Conservation (phyloP, 2,329 filamentous ascomycete genomes). For the Fonsecaea pedrosoi region DNA sequence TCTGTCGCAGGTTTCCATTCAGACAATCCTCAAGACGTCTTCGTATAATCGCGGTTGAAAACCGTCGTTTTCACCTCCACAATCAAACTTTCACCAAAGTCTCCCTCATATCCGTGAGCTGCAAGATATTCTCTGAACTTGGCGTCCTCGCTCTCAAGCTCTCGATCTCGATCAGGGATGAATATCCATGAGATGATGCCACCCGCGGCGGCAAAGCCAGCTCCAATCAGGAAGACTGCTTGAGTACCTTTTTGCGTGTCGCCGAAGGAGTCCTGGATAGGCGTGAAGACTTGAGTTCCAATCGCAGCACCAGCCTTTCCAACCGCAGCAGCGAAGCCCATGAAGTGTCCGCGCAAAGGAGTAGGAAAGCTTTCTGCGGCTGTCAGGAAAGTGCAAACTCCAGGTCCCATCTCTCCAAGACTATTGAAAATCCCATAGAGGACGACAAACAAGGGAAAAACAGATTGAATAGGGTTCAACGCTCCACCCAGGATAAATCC, state of each 20-base stretch:
- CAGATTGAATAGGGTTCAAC: slow-evolving; percentile 51
- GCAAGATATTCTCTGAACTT: slow-evolving; percentile 54
- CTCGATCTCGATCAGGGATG: slow-evolving; percentile 53
- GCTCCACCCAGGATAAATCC: slow-evolving; percentile 57
- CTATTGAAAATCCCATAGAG: slow-evolving; percentile 60
- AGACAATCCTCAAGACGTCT: slow-evolving; percentile 12
- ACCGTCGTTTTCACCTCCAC: slow-evolving; percentile 15
- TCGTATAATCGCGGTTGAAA: slow-evolving; percentile 15
- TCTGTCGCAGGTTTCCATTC: neutral
- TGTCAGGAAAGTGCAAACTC: slow-evolving; percentile 49
- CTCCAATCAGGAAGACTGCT: slow-evolving; percentile 59
- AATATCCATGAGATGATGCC: slow-evolving; percentile 54
- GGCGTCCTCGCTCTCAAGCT: slow-evolving; percentile 55
- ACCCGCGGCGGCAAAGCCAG: slow-evolving; percentile 57
- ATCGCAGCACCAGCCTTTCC: slow-evolving; percentile 60
- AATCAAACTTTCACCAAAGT: slow-evolving; percentile 21
- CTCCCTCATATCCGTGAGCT: slow-evolving; percentile 51
- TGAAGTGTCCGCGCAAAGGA: slow-evolving; percentile 57
- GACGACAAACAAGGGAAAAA: slow-evolving; percentile 60
- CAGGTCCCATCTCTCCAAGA: slow-evolving; percentile 60
- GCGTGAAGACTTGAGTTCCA: slow-evolving; percentile 59
- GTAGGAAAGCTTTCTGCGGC: slow-evolving; percentile 60
- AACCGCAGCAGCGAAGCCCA: slow-evolving; percentile 56
- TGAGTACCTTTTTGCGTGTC: slow-evolving; percentile 56
- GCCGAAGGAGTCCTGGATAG: slow-evolving; percentile 56